Base-by-base conservation (phyloP, 2,329 filamentous ascomycete species). In the Exophiala aquamarina region DNA sequence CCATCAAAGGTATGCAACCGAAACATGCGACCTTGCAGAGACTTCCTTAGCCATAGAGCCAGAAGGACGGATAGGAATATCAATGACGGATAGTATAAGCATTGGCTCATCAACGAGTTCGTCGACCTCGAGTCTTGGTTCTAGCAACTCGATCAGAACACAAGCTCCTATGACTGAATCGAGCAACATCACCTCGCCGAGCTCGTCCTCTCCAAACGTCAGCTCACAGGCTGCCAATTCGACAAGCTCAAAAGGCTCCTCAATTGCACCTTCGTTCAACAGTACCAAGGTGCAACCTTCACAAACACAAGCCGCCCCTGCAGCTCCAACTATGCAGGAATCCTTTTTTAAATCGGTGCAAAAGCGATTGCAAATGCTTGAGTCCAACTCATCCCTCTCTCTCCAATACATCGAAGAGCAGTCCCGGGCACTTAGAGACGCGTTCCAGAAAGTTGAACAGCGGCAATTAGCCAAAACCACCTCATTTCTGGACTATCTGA, bases 311-410 rank as follows among this genome's bases (percentile, higher is more conserved):
- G 70, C 75, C 1, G 64, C 76, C 6, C 67, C 77, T 2, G 69
- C 86, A 1, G 80, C 83, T 1, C 91, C 92, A 2, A 90, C 91
- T 0, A 93, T 94, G 1, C 93, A 98, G 66, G 93, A 98, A 65
- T 93, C 88, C 2, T 97, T 98, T 69, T 98, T 96, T 78, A 97
- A 97, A 66, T 89, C 90, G 3, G 86, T 97, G 7, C 89, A 91
- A 54, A 97, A 97, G 67, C 87, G 93, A 1, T 77, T 98, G 3
- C 88, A 92, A 56, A 84, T 91, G 59, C 82, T 97, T 6, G 93
- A 98, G 67, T 82, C 88, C 13, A 98, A 97, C 65, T 89, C 91
- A 9, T 95, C 92, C 0, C 76, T 97, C 9, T 95, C 91, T 0
- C 74, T 97, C 7, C 88, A 95, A 61, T 98, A 98, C 63, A 95